Evolutionary conservation across 129 eudicot species (phyloP).

Genomic region (Calendula officinalis): DNA sequence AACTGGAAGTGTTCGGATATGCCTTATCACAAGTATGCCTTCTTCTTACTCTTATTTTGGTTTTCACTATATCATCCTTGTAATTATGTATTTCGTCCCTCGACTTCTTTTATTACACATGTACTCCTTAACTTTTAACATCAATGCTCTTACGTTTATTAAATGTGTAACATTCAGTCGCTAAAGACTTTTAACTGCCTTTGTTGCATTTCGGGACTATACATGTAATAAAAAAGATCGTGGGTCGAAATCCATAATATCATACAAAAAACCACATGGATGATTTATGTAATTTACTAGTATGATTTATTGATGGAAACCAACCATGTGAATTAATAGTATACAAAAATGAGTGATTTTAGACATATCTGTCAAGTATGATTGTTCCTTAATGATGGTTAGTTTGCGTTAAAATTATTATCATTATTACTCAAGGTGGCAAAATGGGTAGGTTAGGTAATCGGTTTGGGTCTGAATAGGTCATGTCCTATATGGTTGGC

Average conservation of each 20-base stretch:
- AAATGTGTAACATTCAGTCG: no score
- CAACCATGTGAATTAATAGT: not conserved
- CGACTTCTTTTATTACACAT: no score
- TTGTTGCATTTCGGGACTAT: no score
- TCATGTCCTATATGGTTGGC: no score
- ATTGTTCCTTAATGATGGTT: not conserved
- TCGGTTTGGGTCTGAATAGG: not conserved
- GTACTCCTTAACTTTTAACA: no score
- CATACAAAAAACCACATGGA: no score
- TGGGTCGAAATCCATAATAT: no score
- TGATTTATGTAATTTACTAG: not conserved
- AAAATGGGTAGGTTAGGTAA: not conserved
- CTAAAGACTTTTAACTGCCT: no score
- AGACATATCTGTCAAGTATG: not conserved
- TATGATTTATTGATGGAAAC: not conserved
- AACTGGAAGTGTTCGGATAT: constrained; percentile 71
- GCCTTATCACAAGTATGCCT: constrained; percentile 61
- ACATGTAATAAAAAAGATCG: no score
- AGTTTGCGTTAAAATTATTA: not conserved
- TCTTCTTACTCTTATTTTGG: not conserved
- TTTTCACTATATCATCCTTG: not conserved
- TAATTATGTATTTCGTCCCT: no score
- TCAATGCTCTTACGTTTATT: no score
- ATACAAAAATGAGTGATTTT: not conserved
- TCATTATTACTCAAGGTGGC: not conserved